Conservation (phyloP, 371 early-diverging fungal species). For the Mortierella sp. region DNA sequence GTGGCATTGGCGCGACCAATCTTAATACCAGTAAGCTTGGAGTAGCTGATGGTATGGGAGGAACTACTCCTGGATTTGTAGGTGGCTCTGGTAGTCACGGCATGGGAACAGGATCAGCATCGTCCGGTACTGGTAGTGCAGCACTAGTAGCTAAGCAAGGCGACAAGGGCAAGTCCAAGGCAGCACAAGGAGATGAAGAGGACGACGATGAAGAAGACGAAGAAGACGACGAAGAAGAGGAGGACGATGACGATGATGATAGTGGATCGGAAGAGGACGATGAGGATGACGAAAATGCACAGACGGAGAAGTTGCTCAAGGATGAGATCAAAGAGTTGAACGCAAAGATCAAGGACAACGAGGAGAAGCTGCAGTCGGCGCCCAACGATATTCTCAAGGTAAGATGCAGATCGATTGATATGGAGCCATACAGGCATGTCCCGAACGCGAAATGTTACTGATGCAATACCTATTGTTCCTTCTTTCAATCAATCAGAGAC, state of each 20-base stretch:
- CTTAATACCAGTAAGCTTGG: neutral
- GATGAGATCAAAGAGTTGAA: slow-evolving; percentile 65
- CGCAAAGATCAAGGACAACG: slow-evolving; percentile 56
- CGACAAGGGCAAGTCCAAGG: slow-evolving; percentile 31
- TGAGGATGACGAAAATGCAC: slow-evolving; percentile 34
- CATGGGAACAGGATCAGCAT: neutral
- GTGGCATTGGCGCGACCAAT: neutral
- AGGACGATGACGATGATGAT: slow-evolving; percentile 45
- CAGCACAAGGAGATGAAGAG: slow-evolving; percentile 41
- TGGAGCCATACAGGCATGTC: neutral
- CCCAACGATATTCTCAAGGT: slow-evolving; percentile 65
- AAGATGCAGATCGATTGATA: neutral
- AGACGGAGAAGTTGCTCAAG: slow-evolving; percentile 59
- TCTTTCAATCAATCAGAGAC: slow-evolving; percentile 12
- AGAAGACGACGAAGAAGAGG: slow-evolving; percentile 42
- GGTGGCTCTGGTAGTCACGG: slow-evolving; percentile 7
- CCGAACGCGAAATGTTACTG: too few relatives aligned
- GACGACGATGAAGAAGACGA: slow-evolving; percentile 38
- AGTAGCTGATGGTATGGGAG: neutral
- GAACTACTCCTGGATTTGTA: neutral
- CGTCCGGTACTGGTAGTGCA: neutral
- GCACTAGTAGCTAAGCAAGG: neutral
- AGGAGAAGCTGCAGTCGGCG: slow-evolving; percentile 60
- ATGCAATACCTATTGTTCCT: neutral
- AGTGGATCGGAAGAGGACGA: slow-evolving; percentile 36